Evolutionary conservation across 2,329 filamentous ascomycete species (phyloP).

Genomic region (Whalleya microplaca): DNA sequence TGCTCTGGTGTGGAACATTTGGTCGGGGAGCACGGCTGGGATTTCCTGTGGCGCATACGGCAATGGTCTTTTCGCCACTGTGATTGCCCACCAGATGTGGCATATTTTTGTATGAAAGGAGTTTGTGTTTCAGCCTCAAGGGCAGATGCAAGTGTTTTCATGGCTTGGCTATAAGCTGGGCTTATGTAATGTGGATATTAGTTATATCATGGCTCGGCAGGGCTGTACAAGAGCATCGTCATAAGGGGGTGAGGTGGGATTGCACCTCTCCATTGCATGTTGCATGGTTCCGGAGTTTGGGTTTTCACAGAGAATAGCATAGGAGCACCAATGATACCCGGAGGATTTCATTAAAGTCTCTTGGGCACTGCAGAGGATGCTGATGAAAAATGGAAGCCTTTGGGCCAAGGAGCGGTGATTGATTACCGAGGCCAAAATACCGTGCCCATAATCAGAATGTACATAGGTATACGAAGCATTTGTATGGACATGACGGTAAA

Average conservation of each 20-base stretch:
- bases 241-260: not conserved
- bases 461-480: not conserved
- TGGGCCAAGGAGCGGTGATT: not conserved
- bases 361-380: not conserved
- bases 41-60: constrained; percentile 30
- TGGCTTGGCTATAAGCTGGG: not conserved
- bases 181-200: too few relatives aligned
- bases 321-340: constrained; percentile 16
- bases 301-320: constrained; percentile 19
- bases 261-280: constrained; percentile 3
- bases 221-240: not conserved
- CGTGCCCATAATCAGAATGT: too few relatives aligned
- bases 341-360: constrained; percentile 8
- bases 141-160: not conserved
- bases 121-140: not conserved
- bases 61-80: constrained; percentile 33
- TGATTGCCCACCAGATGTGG: constrained; percentile 37
- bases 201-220: constrained; percentile 1
- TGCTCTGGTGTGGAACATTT: constrained; percentile 35
- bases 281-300: constrained; percentile 19
- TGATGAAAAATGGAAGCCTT: not conserved
- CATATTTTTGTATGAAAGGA: constrained; percentile 32
- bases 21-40: constrained; percentile 26
- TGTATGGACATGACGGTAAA: not conserved
- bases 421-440: not conserved